These are phyloP conservation scores for Backusella australiensis DNA, from an alignment of 192 early-diverging fungal species.

Conservation along the genomic window DNA sequence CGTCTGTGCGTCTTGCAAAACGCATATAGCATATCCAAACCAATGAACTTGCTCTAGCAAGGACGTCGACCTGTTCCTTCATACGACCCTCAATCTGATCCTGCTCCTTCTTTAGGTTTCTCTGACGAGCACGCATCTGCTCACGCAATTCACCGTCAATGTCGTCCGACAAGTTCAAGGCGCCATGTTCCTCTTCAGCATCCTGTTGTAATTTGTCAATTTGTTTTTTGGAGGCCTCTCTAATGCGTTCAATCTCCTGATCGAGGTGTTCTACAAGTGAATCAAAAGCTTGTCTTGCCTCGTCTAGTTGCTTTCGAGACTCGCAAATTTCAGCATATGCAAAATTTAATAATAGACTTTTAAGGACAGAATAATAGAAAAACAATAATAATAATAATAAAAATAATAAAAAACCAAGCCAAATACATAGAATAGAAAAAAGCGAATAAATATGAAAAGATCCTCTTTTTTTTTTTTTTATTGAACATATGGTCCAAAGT, in stretches of 20 bases:
- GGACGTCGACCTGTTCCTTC: slow-evolving; percentile 51
- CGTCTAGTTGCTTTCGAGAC: slow-evolving; percentile 53
- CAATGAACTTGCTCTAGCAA: slow-evolving; percentile 59
- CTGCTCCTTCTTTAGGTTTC: slow-evolving; percentile 58
- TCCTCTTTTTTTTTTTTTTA: neutral
- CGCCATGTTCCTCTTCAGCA: slow-evolving; percentile 40
- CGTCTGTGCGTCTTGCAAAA: slow-evolving; percentile 72
- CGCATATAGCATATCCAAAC: slow-evolving; percentile 92
- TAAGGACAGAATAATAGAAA: neutral
- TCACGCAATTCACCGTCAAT: slow-evolving; percentile 59
- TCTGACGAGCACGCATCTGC: slow-evolving; percentile 47
- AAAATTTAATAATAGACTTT: slow-evolving; percentile 69
- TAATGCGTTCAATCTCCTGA: slow-evolving; percentile 40
- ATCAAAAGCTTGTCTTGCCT: slow-evolving; percentile 58
- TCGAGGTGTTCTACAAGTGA: slow-evolving; percentile 40
- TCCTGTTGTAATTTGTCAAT: slow-evolving; percentile 41
- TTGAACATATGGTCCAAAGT: neutral
- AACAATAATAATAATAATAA: neutral
- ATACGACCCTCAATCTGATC: slow-evolving; percentile 56
- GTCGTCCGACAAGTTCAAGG: slow-evolving; percentile 44
- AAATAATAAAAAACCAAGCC: neutral
- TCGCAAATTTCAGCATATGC: slow-evolving; percentile 73
- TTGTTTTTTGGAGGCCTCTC: slow-evolving; percentile 38
- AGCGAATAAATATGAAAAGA: neutral
- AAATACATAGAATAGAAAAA: slow-evolving; percentile 3